phyloP scores from a whole-genome alignment of 306 rosid species.

The Geum urbanum region DNA sequence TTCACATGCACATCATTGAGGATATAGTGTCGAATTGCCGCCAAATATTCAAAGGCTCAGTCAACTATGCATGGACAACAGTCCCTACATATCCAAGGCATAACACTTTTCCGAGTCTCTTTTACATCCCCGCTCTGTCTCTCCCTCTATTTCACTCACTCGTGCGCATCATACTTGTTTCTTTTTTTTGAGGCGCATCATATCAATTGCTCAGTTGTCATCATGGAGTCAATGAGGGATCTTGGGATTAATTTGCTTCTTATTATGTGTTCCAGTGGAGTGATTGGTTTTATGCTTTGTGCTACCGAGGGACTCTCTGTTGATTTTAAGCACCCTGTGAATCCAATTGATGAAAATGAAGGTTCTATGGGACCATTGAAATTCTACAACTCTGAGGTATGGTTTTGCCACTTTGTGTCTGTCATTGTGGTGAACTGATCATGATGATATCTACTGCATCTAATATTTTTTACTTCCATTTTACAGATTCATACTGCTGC shows the following conservation, averaged over 20 bases:
- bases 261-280: slow-evolving; percentile 60
- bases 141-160: neutral
- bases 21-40: slow-evolving; percentile 79
- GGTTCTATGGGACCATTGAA: slow-evolving; percentile 51
- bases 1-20: slow-evolving; percentile 92
- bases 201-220: neutral
- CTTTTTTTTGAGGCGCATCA: neutral
- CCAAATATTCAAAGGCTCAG: slow-evolving; percentile 89
- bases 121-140: neutral
- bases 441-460: slow-evolving; percentile 3
- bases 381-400: slow-evolving; percentile 91
- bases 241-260: neutral
- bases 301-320: slow-evolving; percentile 94
- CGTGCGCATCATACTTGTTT: neutral
- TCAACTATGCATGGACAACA: slow-evolving; percentile 96
- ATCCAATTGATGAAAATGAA: slow-evolving; percentile 56
- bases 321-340: slow-evolving; percentile 90
- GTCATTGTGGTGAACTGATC: neutral
- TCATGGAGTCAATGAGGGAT: neutral
- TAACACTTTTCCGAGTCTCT: neutral
- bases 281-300: slow-evolving; percentile 99
- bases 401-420: slow-evolving; percentile 9
- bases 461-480: slow-evolving; percentile 7
- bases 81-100: slow-evolving; percentile 99
- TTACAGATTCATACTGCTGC: slow-evolving; percentile 86